Evolutionary conservation across 1,284 basidiomycete species (phyloP), one percentile per base, ranked within the genome.

Genomic region (Schizopora paradoxa): DNA sequence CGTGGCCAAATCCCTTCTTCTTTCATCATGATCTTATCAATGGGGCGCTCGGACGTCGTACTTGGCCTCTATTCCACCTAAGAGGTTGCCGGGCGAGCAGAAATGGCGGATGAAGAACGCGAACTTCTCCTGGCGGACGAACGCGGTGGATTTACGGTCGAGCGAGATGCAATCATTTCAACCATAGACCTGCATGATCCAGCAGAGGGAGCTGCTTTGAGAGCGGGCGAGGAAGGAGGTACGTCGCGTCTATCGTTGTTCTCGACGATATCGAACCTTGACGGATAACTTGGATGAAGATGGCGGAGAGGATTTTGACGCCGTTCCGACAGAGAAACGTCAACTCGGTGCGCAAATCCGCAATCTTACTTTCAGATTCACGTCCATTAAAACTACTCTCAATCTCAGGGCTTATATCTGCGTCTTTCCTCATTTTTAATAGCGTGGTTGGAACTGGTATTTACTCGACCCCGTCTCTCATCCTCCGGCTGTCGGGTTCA

Each of bases 361-460:
- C n/a, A n/a, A n/a, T n/a, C n/a, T n/a, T n/a, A n/a, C n/a, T n/a
- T n/a, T 31, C 29, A 45, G 1, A 7, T 23, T 6, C 5, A 8
- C 18, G 31, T 14, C 6, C 22, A 27, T 26, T 14, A 47, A 19
- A 11, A 5, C 11, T 22, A 22, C 6, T 13, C 42, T 37, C n/a
- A 29, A 43, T 22, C 43, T 32, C 43, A 73, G 79, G 80, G 2
- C 52, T 79, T 2, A 59, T 73, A 27, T 85, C 79, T 47, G 78
- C 82, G 1, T 61, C 79, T 6, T 81, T 82, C 52, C 69, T 89
- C 19, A 81, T 88, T 29, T 84, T 86, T 61, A 89, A 89, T 56
- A 74, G 84, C 14, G 72, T 86, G 16, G 80, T 88, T 28, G 85
- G 86, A n/a, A 80, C 83, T 13, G 85, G 85, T n/a, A 82, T 87